Evolutionary conservation across 495 filamentous ascomycete species (phyloP), one percentile per base, ranked within the genome.

Genomic region (Hyaloscypha bicolor): DNA sequence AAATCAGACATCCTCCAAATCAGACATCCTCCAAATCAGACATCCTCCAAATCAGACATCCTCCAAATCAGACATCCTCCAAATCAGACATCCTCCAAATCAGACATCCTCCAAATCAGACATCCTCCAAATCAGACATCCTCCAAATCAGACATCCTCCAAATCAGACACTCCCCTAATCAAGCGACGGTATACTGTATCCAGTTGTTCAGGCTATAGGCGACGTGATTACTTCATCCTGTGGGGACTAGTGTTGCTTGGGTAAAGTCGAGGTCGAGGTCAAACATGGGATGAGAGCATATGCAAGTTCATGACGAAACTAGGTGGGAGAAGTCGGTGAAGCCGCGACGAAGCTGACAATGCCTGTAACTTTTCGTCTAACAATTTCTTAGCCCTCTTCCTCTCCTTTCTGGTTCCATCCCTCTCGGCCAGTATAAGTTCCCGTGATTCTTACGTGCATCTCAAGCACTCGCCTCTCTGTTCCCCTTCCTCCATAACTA

Each of bases 401-500:
- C 32, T 55, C 32, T 4, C 30, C 29, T 55, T 64, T 55, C 21
- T 55, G 21, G 52, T 11, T 8, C 11, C 9, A 11, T 64, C 39
- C 45, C 52, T 64, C 31, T 58, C 53, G 16, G 30, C 63, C 31
- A 58, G 55, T 19, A 48, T 39, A 22, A 35, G 25, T 58, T 58
- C 53, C 53, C 33, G 52, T 21, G n/a, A 22, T 58, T 65, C 31
- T 58, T 57, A 21, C 19, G 63, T 65, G 32, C 33, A 14, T 65
- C 53, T 57, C 21, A 56, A 52, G 29, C 53, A 63, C 31, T 16
- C 53, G 32, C 63, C 51, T 45, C 53, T 22, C 53, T 35, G 29
- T 65, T 65, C 63, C 30, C 64, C 64, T 66, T 66, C 64, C 64
- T 66, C 64, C 52, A 66, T 66, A 33, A 66, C 64, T 3, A 66